Conservation (phyloP, 2,329 filamentous ascomycete genomes). For the Helicocarpus griseus region DNA sequence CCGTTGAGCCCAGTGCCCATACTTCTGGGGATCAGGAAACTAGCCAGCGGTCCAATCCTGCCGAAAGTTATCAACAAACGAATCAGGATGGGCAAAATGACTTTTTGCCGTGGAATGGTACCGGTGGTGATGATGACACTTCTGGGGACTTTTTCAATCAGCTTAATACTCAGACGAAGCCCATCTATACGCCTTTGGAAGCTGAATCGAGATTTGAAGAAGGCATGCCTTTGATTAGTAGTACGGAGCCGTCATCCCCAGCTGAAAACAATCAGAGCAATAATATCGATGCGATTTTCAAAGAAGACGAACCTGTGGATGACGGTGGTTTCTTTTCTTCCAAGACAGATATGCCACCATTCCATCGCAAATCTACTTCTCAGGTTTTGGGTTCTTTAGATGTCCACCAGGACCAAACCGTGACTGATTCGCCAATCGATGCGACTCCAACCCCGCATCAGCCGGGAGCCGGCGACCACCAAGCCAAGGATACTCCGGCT, state of each 20-base stretch:
- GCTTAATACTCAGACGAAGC: constrained; percentile 32
- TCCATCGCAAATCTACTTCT: constrained; percentile 62
- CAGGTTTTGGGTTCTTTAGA: constrained; percentile 52
- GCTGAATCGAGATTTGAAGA: constrained; percentile 58
- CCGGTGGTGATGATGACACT: constrained; percentile 40
- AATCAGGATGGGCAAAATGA: constrained; percentile 1
- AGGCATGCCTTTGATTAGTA: constrained; percentile 52
- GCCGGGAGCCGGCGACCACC: not conserved
- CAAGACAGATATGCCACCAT: constrained; percentile 15
- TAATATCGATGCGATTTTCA: constrained; percentile 27
- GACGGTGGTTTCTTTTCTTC: constrained; percentile 27
- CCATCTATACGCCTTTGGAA: constrained; percentile 28
- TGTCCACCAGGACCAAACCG: constrained; percentile 20
- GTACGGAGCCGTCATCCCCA: constrained; percentile 20
- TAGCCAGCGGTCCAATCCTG: not conserved
- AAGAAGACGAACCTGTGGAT: constrained; percentile 27
- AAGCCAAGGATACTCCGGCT: not conserved
- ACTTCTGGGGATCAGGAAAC: not conserved
- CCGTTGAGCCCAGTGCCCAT: not conserved
- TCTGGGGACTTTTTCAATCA: constrained; percentile 54
- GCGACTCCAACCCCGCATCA: not conserved
- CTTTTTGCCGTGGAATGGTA: constrained; percentile 33
- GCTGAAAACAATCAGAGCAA: constrained; percentile 17
- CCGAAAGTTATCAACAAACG: not conserved
- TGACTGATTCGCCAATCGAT: not conserved